phyloP scores from a whole-genome alignment of 495 filamentous ascomycete species.

The Thermochaetoides thermophila region DNA sequence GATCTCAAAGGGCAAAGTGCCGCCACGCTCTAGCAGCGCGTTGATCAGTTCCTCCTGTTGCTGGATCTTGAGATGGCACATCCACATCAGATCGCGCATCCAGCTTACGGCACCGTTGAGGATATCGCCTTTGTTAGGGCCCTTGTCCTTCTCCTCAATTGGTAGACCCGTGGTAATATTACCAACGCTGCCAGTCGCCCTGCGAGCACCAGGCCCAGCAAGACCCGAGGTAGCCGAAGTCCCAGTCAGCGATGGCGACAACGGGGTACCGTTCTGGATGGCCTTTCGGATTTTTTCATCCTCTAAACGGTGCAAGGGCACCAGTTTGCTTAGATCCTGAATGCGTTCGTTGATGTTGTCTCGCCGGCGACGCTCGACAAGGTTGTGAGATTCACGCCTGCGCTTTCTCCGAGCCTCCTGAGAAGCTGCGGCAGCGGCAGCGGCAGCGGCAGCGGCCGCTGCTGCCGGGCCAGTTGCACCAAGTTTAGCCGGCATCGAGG shows the following conservation, averaged over 20 bases:
- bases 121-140: slow-evolving; percentile 97
- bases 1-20: slow-evolving; percentile 62
- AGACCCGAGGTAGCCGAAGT: slow-evolving; percentile 71
- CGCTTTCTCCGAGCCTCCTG: slow-evolving; percentile 88
- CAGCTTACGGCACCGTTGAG: slow-evolving; percentile 93
- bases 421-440: slow-evolving; percentile 40
- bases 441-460: slow-evolving; percentile 31
- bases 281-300: slow-evolving; percentile 96
- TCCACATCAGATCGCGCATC: slow-evolving; percentile 97
- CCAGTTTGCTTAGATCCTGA: slow-evolving; percentile 85
- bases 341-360: slow-evolving; percentile 99
- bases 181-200: slow-evolving; percentile 55
- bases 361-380: slow-evolving; percentile 83
- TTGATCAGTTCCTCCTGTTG: slow-evolving; percentile 76
- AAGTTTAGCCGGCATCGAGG: slow-evolving; percentile 41
- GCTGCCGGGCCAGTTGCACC: slow-evolving; percentile 19
- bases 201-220: slow-evolving; percentile 67
- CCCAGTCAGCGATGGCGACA: slow-evolving; percentile 62
- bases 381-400: slow-evolving; percentile 85
- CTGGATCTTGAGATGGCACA: slow-evolving; percentile 69
- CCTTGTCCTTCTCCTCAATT: slow-evolving; percentile 94
- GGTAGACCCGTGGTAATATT: slow-evolving; percentile 84
- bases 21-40: slow-evolving; percentile 53
- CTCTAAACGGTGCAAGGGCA: slow-evolving; percentile 82
- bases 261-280: slow-evolving; percentile 72